Evolutionary conservation across 345 rosid species (phyloP), one percentile per base, ranked within the genome.

Genomic region (Microthlaspi erraticum): DNA sequence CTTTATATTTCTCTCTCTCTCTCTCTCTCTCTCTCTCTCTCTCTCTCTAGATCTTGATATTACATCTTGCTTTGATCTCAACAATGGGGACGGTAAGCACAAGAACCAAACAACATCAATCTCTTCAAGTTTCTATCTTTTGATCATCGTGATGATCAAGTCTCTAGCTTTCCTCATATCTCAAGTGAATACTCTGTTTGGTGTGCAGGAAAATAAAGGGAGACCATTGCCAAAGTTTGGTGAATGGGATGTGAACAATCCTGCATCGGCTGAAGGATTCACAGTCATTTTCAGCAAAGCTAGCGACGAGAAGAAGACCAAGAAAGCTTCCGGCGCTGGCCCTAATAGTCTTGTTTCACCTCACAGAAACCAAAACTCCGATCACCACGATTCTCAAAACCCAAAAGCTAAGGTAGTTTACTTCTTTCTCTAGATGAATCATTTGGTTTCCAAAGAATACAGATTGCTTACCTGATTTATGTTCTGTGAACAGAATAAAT

Each of bases 251-350:
- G 86, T 82, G 44, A 84, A 80, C 56, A 81, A 84, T 62, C 88
- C 85, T 0, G 68, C 88, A 41, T 82, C 88, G 7, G 88, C 88
- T 0, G 88, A 84, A 69, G 88, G 88, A 49, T 82, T 80, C 74
- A 84, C 88, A 0, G 84, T 84, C 67, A 82, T 82, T 44, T 84
- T 84, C 81, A 82, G 82, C 81, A 84, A 84, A 73, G 88, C 88
- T 68, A 80, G 88, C 38, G 75, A 84, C 42, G 86, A 84, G 73
- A 84, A 84, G 71, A 84, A 78, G 83, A 72, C 79, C 10, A 84
- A 81, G 55, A 76, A 76, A 70, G 67, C 76, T 8, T 60, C 74
- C 1, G 70, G 69, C 6, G 54, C 75, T 2, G 70, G 52, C 10
- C 73, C 73, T 18, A 62, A 23, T 33, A 74, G 33, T 68, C 59